These are phyloP conservation scores for Starmerella bombi DNA, from an alignment of 805 yeast genomes.

Conservation along the genomic window DNA sequence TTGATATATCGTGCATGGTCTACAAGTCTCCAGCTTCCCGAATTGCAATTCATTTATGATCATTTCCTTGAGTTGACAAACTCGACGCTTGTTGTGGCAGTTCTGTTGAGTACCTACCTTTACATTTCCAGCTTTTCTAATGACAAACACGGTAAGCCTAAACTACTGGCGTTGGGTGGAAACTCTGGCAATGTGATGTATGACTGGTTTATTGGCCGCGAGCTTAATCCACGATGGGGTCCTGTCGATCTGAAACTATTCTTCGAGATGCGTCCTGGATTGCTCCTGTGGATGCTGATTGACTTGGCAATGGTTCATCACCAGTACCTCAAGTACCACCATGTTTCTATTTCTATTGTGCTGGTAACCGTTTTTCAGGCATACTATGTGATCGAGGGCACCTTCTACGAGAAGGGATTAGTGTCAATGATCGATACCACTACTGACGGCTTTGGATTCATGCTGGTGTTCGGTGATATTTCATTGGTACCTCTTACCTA, in stretches of 20 bases:
- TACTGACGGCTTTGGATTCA: constrained; percentile 93
- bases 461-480: constrained; percentile 90
- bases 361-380: constrained; percentile 59
- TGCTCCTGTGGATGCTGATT: constrained; percentile 71
- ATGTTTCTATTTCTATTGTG: constrained; percentile 56
- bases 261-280: constrained; percentile 90
- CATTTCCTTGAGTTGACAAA: constrained; percentile 53
- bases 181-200: constrained; percentile 62
- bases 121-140: constrained; percentile 47
- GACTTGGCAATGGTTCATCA: constrained; percentile 70
- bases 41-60: constrained; percentile 59
- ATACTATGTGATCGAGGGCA: constrained; percentile 82
- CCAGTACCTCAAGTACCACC: constrained; percentile 51
- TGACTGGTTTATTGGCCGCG: constrained; percentile 97
- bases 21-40: constrained; percentile 53
- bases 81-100: constrained; percentile 51
- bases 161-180: constrained; percentile 75
- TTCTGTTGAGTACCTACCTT: constrained; percentile 47
- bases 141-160: constrained; percentile 32
- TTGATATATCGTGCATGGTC: constrained; percentile 41
- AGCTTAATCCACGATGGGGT: constrained; percentile 81
- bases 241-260: constrained; percentile 77
- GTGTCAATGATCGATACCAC: constrained; percentile 92
- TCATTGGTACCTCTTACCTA: constrained; percentile 88
- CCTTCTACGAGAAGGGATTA: constrained; percentile 76